Percentiles rank a stretch among this genome's conserved stretches.
Conservation (phyloP, 129 eudicot species). For the Erigeron canadensis region DNA sequence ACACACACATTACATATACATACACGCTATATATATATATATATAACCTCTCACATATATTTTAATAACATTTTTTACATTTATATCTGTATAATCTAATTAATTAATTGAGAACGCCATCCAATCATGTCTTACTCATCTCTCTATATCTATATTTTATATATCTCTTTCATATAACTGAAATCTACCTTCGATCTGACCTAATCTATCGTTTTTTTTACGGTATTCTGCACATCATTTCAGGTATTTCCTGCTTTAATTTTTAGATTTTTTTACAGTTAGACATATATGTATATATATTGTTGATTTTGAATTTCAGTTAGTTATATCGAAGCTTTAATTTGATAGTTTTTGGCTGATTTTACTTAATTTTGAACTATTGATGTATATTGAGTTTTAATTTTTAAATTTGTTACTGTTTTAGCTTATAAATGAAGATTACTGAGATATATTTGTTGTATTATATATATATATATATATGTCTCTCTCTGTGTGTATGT, state of each 20-base stretch:
- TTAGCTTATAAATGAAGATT: too few relatives aligned
- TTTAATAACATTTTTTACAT: neutral
- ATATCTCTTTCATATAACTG: constrained; percentile 20
- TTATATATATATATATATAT: too few relatives aligned
- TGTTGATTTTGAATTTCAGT: neutral
- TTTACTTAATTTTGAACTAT: neutral
- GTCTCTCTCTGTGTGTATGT: too few relatives aligned
- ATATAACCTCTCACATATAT: too few relatives aligned
- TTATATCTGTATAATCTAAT: too few relatives aligned
- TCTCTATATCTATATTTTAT: neutral
- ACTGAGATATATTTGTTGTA: too few relatives aligned
- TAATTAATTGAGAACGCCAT: constrained; percentile 41
- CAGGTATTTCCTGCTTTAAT: neutral
- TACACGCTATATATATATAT: too few relatives aligned
- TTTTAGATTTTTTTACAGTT: neutral
- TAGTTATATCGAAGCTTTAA: neutral
- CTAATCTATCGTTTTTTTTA: constrained; percentile 26
- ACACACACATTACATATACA: constrained; percentile 29
- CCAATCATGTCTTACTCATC: constrained; percentile 26
- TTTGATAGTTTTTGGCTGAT: neutral
- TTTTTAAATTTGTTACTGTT: neutral
- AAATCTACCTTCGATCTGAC: constrained; percentile 19
- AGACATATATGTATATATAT: neutral
- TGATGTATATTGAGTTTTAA: neutral
- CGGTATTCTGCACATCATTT: neutral